These are phyloP conservation scores for Holtermannia corniformis DNA, from an alignment of 768 basidiomycete genomes.

Conservation along the genomic window DNA sequence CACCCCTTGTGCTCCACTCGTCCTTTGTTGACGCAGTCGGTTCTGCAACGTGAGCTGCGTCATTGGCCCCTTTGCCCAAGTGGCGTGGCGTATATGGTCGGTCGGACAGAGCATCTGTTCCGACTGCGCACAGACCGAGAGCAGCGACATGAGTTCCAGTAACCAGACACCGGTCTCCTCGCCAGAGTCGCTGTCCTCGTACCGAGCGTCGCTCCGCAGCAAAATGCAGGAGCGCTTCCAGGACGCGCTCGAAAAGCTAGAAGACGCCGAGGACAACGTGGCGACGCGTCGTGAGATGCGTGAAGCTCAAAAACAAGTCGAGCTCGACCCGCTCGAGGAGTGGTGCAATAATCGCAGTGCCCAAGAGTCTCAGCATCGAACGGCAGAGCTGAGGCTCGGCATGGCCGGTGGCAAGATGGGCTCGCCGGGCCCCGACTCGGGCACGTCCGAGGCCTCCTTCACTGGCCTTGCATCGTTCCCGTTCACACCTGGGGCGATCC, in stretches of 20 bases:
- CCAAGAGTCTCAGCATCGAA: background rate
- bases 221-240: background rate
- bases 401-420: background rate
- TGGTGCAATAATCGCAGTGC: background rate
- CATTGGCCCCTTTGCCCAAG: too few species aligned
- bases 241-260: background rate
- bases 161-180: background rate
- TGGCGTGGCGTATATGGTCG: too few species aligned
- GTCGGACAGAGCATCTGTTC: too few species aligned
- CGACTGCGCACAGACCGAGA: too few species aligned
- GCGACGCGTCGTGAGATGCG: background rate
- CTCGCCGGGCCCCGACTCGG: background rate
- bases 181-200: background rate
- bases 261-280: background rate
- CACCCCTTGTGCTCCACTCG: background rate
- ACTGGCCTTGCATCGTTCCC: background rate
- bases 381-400: background rate
- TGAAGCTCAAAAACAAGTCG: background rate
- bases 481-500: too few species aligned
- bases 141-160: too few species aligned
- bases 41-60: background rate
- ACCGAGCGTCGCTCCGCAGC: background rate
- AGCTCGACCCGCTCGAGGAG: background rate
- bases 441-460: background rate
- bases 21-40: background rate